A percentile compares a stretch with the other conserved stretches of the same genome.
These are phyloP conservation scores for Capsella rubella DNA, from an alignment of 441 rosid genomes.

Conservation along the genomic window DNA sequence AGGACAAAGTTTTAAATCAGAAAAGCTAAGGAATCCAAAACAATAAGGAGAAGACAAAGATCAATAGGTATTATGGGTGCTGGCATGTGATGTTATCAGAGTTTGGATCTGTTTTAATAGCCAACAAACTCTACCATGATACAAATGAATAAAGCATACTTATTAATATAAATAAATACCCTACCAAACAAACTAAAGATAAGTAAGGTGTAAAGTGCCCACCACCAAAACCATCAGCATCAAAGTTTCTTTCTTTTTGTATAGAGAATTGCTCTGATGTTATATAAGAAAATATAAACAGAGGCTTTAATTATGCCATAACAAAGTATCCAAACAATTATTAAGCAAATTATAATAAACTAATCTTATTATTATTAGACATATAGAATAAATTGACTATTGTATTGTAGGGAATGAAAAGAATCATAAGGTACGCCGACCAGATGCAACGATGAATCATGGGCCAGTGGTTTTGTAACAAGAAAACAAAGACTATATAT, in stretches of 20 bases:
- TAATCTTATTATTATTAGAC: neutral
- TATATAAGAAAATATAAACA: neutral
- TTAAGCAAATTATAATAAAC: conserved; percentile 1
- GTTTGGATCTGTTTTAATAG: conserved; percentile 21
- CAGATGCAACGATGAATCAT: conserved; percentile 42
- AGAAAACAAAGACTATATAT: conserved; percentile 31
- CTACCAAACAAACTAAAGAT: conserved; percentile 36
- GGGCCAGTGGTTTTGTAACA: conserved; percentile 16
- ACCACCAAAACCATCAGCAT: conserved; percentile 42
- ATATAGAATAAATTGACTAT: neutral
- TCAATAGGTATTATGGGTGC: conserved; percentile 32
- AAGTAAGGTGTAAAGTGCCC: conserved; percentile 38
- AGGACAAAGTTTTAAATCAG: conserved; percentile 16
- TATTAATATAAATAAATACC: conserved; percentile 20
- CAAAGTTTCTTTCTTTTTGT: conserved; percentile 30
- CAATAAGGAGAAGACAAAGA: conserved; percentile 43
- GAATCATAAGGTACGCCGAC: conserved; percentile 43
- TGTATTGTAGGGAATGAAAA: conserved; percentile 19
- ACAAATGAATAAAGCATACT: conserved; percentile 36
- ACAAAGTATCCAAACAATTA: conserved; percentile 13
- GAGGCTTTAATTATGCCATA: conserved; percentile 15
- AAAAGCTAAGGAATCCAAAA: conserved; percentile 37
- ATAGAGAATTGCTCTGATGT: conserved; percentile 22
- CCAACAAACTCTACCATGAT: conserved; percentile 23
- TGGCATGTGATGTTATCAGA: conserved; percentile 41